Base-by-base conservation (phyloP, 805 yeast genomes). In the Kodamaea leandrae region DNA sequence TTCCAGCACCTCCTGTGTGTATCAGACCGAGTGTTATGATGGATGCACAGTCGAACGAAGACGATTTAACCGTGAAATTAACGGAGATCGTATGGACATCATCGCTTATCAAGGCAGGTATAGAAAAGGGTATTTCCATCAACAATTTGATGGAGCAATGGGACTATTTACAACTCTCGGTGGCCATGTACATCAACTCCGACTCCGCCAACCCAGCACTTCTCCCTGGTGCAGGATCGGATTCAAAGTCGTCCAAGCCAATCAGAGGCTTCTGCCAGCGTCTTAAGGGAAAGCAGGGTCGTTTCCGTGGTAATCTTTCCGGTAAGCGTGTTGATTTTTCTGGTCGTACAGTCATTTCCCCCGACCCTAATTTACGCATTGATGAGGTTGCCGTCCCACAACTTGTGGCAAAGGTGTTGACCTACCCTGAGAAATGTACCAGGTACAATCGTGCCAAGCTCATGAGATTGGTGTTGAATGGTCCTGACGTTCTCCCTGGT, bases 331-430 rank as follows among this genome's bases (percentile, higher is more conserved):
- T 93, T 18, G 99, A 93, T 64, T 93, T 93, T 60, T 89, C 97
- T 0, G 99, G 95, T 37, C 80, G 99, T 71, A 93, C 99, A 0
- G 99, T 93, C 52, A 93, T 93, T 57, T 91, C 98, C 2, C 99
- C 99, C 2, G 99, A 93, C 70, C 99, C 99, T 26, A 93, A 93
- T 60, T 70, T 93, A 53, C 74, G 84, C 20, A 87, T 93, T 48
- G 98, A 93, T 64, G 96, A 93, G 65, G 99, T 93, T 30, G 99
- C 99, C 1, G 98, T 93, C 18, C 99, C 99, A 6, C 96, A 90
- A 54, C 75, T 95, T 49, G 96, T 93, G 21, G 98, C 98, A 13
- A 93, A 90, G 64, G 86, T 93, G 16, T 72, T 93, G 55, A 93
- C 99, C 0, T 93, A 86, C 60, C 99, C 99, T 0, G 99, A 93